Evolutionary conservation across 148 eudicot genomes (phyloP).

Genomic region (Camellia sinensis): DNA sequence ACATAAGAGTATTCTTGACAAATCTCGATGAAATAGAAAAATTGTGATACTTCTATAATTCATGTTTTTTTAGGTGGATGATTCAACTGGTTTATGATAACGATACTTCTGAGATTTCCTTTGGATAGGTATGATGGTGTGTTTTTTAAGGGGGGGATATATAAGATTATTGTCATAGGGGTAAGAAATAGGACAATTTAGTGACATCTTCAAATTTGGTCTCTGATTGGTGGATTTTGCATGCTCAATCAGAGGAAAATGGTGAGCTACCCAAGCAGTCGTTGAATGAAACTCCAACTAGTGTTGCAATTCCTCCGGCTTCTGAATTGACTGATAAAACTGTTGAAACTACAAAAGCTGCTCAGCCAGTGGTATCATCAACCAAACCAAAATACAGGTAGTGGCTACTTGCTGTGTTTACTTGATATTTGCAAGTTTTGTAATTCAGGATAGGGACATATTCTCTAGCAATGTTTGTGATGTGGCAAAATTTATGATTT

Average conservation of each 20-base stretch:
- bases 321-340: slow-evolving; percentile 18
- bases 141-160: neutral
- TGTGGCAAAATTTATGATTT: neutral
- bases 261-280: slow-evolving; percentile 37
- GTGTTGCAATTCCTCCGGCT: slow-evolving; percentile 24
- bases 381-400: slow-evolving; percentile 83
- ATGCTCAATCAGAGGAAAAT: slow-evolving; percentile 52
- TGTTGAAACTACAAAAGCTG: slow-evolving; percentile 30
- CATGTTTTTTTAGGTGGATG: neutral
- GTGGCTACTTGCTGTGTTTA: neutral
- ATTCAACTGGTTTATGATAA: neutral
- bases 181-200: neutral
- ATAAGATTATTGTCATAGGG: neutral
- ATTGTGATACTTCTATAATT: neutral
- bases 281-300: slow-evolving; percentile 24
- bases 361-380: slow-evolving; percentile 28
- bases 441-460: neutral
- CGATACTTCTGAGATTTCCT: neutral
- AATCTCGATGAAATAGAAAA: neutral
- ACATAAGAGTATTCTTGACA: neutral
- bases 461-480: neutral
- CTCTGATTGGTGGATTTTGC: slow-evolving; percentile 11
- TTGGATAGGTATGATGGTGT: neutral
- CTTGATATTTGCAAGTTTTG: neutral
- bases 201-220: neutral